Percentiles rank a stretch among this genome's conserved stretches.
Evolutionary conservation across 768 basidiomycete genomes (phyloP).

Genomic region (Thelephora aurantiotincta): DNA sequence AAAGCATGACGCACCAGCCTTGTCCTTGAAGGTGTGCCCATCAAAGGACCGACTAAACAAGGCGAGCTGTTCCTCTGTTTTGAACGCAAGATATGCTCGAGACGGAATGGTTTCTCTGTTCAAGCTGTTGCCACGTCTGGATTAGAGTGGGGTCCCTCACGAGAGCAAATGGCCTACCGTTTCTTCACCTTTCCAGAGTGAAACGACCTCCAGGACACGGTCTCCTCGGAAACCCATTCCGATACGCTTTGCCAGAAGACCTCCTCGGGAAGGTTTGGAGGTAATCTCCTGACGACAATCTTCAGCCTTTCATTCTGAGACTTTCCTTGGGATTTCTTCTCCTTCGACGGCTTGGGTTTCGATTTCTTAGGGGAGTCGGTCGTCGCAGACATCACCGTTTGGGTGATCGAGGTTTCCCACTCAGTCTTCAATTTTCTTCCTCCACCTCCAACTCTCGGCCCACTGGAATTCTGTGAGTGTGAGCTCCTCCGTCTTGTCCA

Average conservation of each 20-base stretch:
- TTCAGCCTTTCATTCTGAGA: constrained; percentile 53
- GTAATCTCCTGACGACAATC: constrained; percentile 75
- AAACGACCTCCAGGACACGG: constrained; percentile 51
- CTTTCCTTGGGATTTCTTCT: constrained; percentile 3
- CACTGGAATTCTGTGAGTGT: too few relatives aligned
- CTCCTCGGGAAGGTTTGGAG: constrained; percentile 83
- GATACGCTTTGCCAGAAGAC: constrained; percentile 90
- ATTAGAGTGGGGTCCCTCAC: neutral
- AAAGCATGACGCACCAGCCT: constrained; percentile 49
- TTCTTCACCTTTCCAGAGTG: constrained; percentile 57
- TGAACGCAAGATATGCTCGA: constrained; percentile 88
- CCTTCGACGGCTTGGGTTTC: constrained; percentile 5
- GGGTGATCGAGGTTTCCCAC: too few relatives aligned
- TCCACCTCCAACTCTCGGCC: too few relatives aligned
- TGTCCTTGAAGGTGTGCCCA: constrained; percentile 85
- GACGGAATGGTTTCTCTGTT: constrained; percentile 80
- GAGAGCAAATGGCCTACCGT: constrained; percentile 29
- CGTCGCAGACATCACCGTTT: neutral
- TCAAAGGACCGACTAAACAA: constrained; percentile 76
- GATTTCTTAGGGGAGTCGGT: constrained; percentile 20
- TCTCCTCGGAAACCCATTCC: constrained; percentile 70
- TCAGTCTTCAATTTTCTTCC: too few relatives aligned
- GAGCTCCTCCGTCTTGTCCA: too few relatives aligned
- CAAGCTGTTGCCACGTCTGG: constrained; percentile 25
- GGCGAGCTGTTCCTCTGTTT: constrained; percentile 53